Base-by-base conservation (phyloP, 768 basidiomycete species). In the Xerocomus brunneocitrinus region DNA sequence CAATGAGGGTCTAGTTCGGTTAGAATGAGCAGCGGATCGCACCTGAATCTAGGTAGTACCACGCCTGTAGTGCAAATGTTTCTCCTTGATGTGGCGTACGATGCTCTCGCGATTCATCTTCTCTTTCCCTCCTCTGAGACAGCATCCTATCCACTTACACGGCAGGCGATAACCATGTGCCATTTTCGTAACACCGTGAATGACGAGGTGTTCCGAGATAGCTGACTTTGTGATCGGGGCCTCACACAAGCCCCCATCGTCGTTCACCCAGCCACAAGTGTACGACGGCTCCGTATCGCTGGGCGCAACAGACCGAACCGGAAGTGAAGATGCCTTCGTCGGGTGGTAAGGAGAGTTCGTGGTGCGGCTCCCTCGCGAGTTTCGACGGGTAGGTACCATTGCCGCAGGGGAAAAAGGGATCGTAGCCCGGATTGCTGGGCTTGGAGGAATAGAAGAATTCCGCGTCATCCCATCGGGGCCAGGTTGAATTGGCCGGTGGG, bases 101-200 rank as follows among this genome's bases (percentile, higher is more conserved):
- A 66, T 58, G 8, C 50, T 52, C 32, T 65, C 56, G 3, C 65
- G 60, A 0, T 65, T 66, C 16, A 66, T 40, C 13, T 0, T 4
- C 2, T 19, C 19, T 19, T 19, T 19, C 19, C 19, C 19, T 19
- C 19, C 19, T 19, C 19, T 19, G 19, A 19, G 19, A 19, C 19
- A 19, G 19, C 19, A 19, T 19, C 19, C 19, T 19, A 19, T 19
- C 19, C 19, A 19, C 19, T 19, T 19, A 19, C 19, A 19, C 1
- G 19, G 19, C 19, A 19, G 19, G 19, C 19, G 19, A 19, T 19
- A 19, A 19, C 19, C 19, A 19, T 19, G 19, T 19, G 19, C 19
- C 19, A 19, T 19, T 19, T 19, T 46, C 7, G 24, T 32, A 35
- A 66, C 8, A 0, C 47, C 50, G 2, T 66, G 65, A 2, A 0